Conservation (phyloP, 345 rosid genomes). For the Melaleuca alternifolia region DNA sequence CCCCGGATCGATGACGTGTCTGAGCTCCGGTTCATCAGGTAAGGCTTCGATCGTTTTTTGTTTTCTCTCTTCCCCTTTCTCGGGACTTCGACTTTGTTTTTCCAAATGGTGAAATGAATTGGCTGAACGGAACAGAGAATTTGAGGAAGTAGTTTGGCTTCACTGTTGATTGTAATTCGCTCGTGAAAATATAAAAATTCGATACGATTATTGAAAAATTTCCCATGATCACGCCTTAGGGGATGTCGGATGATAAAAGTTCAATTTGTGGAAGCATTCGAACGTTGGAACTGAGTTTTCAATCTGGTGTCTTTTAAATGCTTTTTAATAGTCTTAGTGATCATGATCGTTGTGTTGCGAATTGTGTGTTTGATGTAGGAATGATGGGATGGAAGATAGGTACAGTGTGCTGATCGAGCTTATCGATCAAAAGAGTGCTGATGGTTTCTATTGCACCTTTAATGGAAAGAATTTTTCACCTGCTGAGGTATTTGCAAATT, state of each 20-base stretch:
- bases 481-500: constrained; percentile 39
- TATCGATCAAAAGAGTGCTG: constrained; percentile 44
- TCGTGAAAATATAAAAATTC: accelerated
- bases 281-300: background rate
- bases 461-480: constrained; percentile 74
- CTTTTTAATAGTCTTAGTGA: background rate
- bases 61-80: background rate
- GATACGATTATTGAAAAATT: background rate
- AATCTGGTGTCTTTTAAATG: background rate
- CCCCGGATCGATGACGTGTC: constrained; percentile 30
- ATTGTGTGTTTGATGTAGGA: constrained; percentile 25
- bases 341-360: background rate
- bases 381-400: constrained; percentile 88
- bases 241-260: background rate
- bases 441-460: constrained; percentile 42
- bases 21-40: constrained; percentile 67
- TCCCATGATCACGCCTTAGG: background rate
- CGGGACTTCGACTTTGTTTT: background rate
- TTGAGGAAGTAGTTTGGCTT: background rate
- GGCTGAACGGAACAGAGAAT: background rate
- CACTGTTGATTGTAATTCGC: background rate
- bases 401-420: constrained; percentile 67
- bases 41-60: background rate
- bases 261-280: background rate
- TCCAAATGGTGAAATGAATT: background rate